Evolutionary conservation across 108 stramenopile genomes (phyloP), one percentile per base, ranked within the genome.

Genomic region (Thalassiosira profunda): DNA sequence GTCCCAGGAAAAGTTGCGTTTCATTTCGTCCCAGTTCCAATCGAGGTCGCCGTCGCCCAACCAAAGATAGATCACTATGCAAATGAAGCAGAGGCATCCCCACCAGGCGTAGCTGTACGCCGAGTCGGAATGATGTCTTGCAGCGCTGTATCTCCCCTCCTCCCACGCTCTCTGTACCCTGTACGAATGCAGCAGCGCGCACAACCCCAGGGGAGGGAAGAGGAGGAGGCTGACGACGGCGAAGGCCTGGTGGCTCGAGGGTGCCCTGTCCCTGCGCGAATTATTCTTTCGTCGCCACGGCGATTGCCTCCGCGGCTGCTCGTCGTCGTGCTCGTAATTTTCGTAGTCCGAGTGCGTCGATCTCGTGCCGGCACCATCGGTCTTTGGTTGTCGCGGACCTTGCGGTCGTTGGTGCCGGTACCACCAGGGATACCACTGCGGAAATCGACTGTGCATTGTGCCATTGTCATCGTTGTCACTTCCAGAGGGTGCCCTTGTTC

Each of bases 1-100:
- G 24, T 62, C 44, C 61, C 61, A 62, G 17, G 61, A 15, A 25
- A 62, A 62, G 9, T 62, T 62, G 5, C 21, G 44, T 33, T 62
- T 62, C n/a, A 62, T 46, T 12, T 30, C 33, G 48, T 62, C 61
- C 61, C 61, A 62, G 31, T 60, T 33, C 38, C 43, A 45, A 18
- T 62, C 61, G 18, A 31, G 45, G 48, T 62, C 61, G 35, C 44
- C 24, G 38, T n/a, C n/a, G n/a, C n/a, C n/a, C n/a, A n/a, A n/a
- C 43, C 61, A 46, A 29, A 45, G 2, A 31, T 30, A 62, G 33
- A 62, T 47, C 18, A 46, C 33, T 46, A 62, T 18, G 24, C 61
- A 62, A 3, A 29, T 20, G 10, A 31, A 34, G 41, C 61, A 43
- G 6, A 62, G 11, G 20, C 21, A 62, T 2, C 61, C 45, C 26